These are phyloP conservation scores for Raphanus hybrid DNA, from an alignment of 441 rosid genomes.

Conservation along the genomic window DNA sequence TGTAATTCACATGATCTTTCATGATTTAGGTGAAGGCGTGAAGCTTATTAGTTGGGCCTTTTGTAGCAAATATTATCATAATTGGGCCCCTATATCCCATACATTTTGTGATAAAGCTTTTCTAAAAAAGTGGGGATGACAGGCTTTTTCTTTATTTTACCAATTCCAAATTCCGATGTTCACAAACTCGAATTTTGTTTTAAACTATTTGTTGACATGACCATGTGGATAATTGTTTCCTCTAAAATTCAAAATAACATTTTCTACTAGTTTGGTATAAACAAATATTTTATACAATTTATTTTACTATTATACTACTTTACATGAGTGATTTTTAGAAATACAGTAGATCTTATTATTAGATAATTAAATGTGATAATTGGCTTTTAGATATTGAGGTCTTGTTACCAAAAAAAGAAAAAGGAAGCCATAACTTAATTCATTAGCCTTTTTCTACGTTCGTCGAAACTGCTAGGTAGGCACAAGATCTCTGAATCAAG, in stretches of 20 bases:
- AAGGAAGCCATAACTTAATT: constrained; percentile 6
- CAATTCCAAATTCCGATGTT: constrained; percentile 29
- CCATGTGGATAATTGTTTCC: constrained; percentile 22
- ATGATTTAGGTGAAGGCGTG: neutral
- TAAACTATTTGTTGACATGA: constrained; percentile 1
- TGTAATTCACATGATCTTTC: neutral
- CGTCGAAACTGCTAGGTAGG: constrained; percentile 23
- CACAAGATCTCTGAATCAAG: constrained; percentile 40
- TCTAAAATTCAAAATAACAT: neutral
- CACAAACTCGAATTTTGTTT: neutral
- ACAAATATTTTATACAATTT: no score
- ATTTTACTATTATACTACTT: no score
- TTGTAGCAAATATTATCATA: neutral
- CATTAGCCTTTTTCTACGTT: constrained; percentile 12
- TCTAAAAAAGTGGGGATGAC: constrained; percentile 3
- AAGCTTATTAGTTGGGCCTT: constrained; percentile 5
- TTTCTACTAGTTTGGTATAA: no score
- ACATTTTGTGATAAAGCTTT: neutral
- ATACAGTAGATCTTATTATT: neutral
- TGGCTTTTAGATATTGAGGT: constrained; percentile 5
- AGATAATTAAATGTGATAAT: constrained; percentile 11
- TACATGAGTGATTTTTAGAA: no score
- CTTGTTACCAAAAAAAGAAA: neutral
- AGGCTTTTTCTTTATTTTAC: constrained; percentile 2
- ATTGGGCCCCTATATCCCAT: constrained; percentile 16